These are phyloP conservation scores for Ehretia macrophylla DNA, from an alignment of 257 asterid species.

Conservation along the genomic window DNA sequence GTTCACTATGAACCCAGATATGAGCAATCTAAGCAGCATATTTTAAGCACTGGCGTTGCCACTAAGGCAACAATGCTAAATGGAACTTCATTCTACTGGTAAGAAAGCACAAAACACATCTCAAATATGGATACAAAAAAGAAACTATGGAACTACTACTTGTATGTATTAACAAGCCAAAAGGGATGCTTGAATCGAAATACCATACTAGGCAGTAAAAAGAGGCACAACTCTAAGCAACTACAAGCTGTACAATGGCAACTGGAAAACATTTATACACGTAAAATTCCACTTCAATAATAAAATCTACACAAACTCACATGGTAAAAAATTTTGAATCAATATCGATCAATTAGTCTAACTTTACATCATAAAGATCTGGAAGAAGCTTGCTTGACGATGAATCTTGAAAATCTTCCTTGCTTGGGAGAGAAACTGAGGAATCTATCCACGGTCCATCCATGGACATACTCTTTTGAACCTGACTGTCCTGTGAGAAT, in stretches of 20 bases:
- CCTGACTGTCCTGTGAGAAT: slow-evolving; percentile 40
- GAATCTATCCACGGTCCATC: slow-evolving; percentile 78
- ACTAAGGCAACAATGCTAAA: too few species aligned
- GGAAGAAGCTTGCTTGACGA: slow-evolving; percentile 39
- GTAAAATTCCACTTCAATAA: neutral
- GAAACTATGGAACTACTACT: too few species aligned
- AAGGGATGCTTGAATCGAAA: too few species aligned
- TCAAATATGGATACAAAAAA: too few species aligned
- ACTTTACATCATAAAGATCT: slow-evolving; percentile 18
- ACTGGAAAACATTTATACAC: slow-evolving; percentile 11
- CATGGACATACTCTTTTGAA: slow-evolving; percentile 40
- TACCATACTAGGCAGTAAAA: too few species aligned
- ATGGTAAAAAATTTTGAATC: neutral
- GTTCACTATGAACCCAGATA: too few species aligned
- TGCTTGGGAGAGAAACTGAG: slow-evolving; percentile 38
- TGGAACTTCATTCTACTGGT: too few species aligned
- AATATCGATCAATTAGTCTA: neutral
- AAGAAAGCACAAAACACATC: too few species aligned
- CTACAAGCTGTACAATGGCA: neutral
- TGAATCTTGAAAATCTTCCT: slow-evolving; percentile 32
- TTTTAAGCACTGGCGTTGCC: too few species aligned
- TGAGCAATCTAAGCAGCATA: too few species aligned
- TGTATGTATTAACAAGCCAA: too few species aligned
- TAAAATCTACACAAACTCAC: neutral
- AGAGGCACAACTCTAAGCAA: neutral